Conservation (phyloP, 1,139 yeast genomes). For the Wickerhamiella infanticola region DNA sequence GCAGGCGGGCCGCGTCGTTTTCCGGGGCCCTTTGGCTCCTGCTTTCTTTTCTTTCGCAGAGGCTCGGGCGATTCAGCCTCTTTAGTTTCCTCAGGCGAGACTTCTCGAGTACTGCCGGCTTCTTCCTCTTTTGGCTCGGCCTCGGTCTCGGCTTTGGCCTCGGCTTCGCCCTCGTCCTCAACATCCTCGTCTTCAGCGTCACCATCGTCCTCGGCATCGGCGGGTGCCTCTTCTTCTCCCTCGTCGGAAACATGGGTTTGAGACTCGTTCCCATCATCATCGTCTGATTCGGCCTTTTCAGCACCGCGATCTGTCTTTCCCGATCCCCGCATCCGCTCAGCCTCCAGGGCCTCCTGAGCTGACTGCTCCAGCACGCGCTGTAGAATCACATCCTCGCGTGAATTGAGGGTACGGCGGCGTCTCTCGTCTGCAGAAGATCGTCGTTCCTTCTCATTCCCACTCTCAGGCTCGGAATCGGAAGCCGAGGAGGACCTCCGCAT, state of each 20-base stretch:
- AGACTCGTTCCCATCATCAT: neutral
- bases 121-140: slow-evolving; percentile 4
- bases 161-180: neutral
- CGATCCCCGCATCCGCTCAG: slow-evolving; percentile 6
- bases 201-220: neutral
- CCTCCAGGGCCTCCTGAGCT: slow-evolving; percentile 31
- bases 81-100: neutral
- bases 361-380: slow-evolving; percentile 59
- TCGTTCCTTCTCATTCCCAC: neutral
- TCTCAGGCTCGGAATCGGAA: neutral
- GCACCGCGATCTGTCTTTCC: neutral
- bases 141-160: slow-evolving; percentile 19
- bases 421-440: neutral
- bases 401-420: slow-evolving; percentile 23
- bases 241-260: neutral
- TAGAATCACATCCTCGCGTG: slow-evolving; percentile 43
- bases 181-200: neutral
- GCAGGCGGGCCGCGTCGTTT: slow-evolving; percentile 5
- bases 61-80: neutral
- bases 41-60: neutral
- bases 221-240: neutral
- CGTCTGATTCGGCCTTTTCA: neutral
- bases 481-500: slow-evolving; percentile 1
- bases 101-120: slow-evolving; percentile 1
- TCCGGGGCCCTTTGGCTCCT: slow-evolving; percentile 2